Evolutionary conservation across 2,329 filamentous ascomycete species (phyloP), one percentile per base, ranked within the genome.

Genomic region (Monosporascus sp.): DNA sequence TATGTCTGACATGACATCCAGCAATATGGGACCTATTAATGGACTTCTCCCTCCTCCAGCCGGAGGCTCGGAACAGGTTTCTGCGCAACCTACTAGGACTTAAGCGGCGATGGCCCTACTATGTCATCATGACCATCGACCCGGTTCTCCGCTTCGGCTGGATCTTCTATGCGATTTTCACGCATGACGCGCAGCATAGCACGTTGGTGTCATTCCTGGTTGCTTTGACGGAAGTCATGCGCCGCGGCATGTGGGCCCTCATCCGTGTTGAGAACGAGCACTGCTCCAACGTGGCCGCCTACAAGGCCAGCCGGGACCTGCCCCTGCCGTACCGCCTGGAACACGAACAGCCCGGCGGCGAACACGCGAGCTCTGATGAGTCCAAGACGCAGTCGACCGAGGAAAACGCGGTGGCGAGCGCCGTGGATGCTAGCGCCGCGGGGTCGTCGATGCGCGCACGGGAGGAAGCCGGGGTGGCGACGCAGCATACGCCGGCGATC

Each of bases 181-280:
- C 86, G 1, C 75, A 87, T 57, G 80, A 96, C 63, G 72, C 86
- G 0, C 91, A 97, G 64, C 92, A 97, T 69, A 93, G 88, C 1
- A 88, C 89, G 3, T 69, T 91, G 2, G 81, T 91, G 5, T 91
- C 89, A 1, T 97, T 97, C 70, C 61, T 88, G 31, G 83, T 97
- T 17, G 80, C 82, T 2, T 74, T 97, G 3, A 82, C 86, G 8
- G 94, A 99, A 68, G 84, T 96, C 22, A 78, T 82, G n/a, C 84
- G 94, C 35, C 78, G 94, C 67, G 92, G 91, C 56, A 84, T 97
- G 66, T 99, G 94, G 94, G 86, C 88, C 0, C 77, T 97, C 4
- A 88, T 99, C 68, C 89, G 94, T 41, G 92, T 99, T 26, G 94
- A 99, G 71, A 99, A 99, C 69, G 94, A 99, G 65, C 94, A 99